Percentiles rank a stretch among this genome's conserved stretches.
These are phyloP conservation scores for Ophiocordyceps camponoti-rufipedis DNA, from an alignment of 2,329 filamentous ascomycete genomes.

Conservation along the genomic window DNA sequence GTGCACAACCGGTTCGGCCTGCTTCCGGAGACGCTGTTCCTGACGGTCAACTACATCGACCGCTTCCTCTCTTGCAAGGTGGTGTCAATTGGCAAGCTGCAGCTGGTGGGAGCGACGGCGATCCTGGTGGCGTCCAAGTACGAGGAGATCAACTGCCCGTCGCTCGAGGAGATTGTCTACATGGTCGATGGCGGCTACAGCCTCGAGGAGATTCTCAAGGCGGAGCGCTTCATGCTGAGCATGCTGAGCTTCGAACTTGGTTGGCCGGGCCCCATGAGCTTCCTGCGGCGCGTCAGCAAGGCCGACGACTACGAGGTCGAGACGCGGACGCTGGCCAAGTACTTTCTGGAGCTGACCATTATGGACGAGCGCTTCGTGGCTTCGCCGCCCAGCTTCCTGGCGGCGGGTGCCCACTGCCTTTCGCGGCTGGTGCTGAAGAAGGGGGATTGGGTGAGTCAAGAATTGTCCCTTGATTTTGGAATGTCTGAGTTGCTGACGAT, in stretches of 20 bases:
- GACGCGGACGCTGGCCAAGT: conserved; percentile 88
- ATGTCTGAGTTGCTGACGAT: not conserved
- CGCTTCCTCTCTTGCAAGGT: conserved; percentile 90
- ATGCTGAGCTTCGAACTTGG: conserved; percentile 93
- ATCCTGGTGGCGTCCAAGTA: conserved; percentile 96
- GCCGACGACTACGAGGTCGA: conserved; percentile 95
- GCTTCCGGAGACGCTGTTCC: conserved; percentile 84
- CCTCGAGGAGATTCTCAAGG: conserved; percentile 84
- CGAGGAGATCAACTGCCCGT: conserved; percentile 96
- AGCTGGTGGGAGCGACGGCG: conserved; percentile 88
- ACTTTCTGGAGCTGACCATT: conserved; percentile 89
- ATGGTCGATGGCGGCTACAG: conserved; percentile 93
- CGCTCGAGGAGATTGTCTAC: conserved; percentile 86
- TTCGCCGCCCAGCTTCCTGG: conserved; percentile 73
- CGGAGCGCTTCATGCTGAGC: conserved; percentile 93
- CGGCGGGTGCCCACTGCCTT: conserved; percentile 83
- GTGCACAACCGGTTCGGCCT: conserved; percentile 85
- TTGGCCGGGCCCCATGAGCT: conserved; percentile 98
- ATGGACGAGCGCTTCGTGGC: conserved; percentile 98
- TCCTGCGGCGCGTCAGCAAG: conserved; percentile 90
- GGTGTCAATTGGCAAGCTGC: conserved; percentile 84
- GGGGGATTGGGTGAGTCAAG: conserved; percentile 66
- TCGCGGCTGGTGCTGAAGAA: conserved; percentile 78
- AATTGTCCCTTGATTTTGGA: too few species aligned
- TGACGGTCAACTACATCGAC: conserved; percentile 93